These are phyloP conservation scores for Cynanchum wilfordii DNA, from an alignment of 257 asterid species.

Conservation along the genomic window DNA sequence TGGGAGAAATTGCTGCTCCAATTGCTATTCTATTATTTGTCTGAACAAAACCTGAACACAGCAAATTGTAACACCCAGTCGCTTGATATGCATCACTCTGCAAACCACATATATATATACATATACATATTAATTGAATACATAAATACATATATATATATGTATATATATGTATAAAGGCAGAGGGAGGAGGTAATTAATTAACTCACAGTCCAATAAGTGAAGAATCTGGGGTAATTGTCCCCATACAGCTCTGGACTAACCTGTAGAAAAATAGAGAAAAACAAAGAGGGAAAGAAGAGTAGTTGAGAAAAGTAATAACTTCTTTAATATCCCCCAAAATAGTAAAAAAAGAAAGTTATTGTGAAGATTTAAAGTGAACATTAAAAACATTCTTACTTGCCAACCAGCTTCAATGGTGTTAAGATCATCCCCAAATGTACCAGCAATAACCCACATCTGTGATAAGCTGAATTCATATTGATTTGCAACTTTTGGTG, in stretches of 20 bases:
- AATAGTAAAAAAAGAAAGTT: constrained; percentile 4
- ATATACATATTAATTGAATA: background rate
- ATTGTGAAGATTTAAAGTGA: background rate
- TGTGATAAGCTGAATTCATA: constrained; percentile 86
- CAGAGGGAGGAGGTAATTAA: background rate
- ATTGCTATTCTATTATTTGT: constrained; percentile 73
- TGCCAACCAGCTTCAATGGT: constrained; percentile 99
- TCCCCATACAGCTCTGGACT: constrained; percentile 94
- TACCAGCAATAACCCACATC: constrained; percentile 87
- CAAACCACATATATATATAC: background rate
- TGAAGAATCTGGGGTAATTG: constrained; percentile 77
- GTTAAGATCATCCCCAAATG: constrained; percentile 89
- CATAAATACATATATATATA: too few species aligned
- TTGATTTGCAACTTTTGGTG: constrained; percentile 56
- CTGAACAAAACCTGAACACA: constrained; percentile 91
- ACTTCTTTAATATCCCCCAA: constrained; percentile 21
- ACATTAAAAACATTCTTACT: constrained; percentile 32
- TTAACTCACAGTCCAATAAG: constrained; percentile 85
- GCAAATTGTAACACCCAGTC: constrained; percentile 87
- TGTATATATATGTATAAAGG: too few species aligned
- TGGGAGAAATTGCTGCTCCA: constrained; percentile 93
- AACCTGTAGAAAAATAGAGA: constrained; percentile 39
- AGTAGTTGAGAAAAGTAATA: constrained; percentile 40
- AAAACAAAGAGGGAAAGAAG: background rate
- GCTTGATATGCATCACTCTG: constrained; percentile 94